Conservation (phyloP, 169 alveolate species). For the Plasmodium chabaudi region DNA sequence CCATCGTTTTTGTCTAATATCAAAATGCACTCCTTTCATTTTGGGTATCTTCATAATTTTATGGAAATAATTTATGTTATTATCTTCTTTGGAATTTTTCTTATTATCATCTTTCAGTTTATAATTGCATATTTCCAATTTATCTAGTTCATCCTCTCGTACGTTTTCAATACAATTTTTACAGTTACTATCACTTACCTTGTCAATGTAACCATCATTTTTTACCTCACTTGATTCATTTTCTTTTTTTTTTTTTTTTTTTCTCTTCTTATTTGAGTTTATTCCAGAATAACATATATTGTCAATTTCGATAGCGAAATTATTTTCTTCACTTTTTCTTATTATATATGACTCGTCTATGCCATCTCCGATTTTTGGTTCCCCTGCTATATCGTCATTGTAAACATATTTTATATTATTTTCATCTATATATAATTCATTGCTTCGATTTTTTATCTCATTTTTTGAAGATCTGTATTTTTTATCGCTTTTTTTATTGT, state of each 20-base stretch:
- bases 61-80: constrained; percentile 18
- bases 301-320: neutral
- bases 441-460: too few species aligned
- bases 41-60: constrained; percentile 69
- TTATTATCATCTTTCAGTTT: constrained; percentile 4
- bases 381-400: neutral
- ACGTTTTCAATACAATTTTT: neutral
- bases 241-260: too few species aligned
- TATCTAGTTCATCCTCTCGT: neutral
- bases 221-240: too few species aligned
- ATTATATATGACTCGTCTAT: neutral
- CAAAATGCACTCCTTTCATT: constrained; percentile 77
- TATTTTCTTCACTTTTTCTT: neutral
- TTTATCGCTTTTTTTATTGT: too few species aligned
- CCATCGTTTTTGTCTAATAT: constrained; percentile 72
- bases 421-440: too few species aligned
- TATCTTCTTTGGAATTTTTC: constrained; percentile 3
- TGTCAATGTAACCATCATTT: too few species aligned
- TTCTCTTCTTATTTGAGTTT: too few species aligned
- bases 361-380: neutral
- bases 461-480: too few species aligned
- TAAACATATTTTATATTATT: neutral
- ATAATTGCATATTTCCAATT: constrained; percentile 8
- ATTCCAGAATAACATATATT: too few species aligned
- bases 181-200: neutral